Base-by-base conservation (phyloP, 495 filamentous ascomycete genomes). In the Neohortaea acidophila region DNA sequence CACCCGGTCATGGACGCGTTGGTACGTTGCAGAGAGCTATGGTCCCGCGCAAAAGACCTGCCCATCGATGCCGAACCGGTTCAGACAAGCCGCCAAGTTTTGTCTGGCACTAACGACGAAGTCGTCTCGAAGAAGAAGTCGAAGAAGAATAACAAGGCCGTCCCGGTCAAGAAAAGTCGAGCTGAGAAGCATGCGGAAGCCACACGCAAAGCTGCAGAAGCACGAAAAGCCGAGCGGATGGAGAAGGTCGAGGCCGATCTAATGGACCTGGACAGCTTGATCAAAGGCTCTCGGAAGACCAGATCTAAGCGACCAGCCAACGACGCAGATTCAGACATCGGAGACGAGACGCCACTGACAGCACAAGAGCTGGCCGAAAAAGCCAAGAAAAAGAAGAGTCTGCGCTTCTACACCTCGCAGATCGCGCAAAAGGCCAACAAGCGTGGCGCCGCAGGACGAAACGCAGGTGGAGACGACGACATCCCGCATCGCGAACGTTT, bases 321-420 rank as follows among this genome's bases (percentile, higher is more conserved):
- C 18, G 64, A 71, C 38, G 59, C 65, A 6, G 64, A 72, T 36
- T 77, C 72, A 15, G 79, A 84, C 54, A 72, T 82, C 30, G 77
- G 75, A 40, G 79, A 83, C 35, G 74, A 77, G 49, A 64, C 65
- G 23, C 56, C 62, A 18, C 64, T 82, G 31, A 72, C 70, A 14
- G 58, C 68, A 1, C 58, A 65, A 20, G 78, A 82, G 41, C 77
- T 79, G 0, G 79, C 77, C 35, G 81, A 89, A 43, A 97, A 96
- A 60, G 80, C 75, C 2, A 65, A 68, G 33, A 77, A 79, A 50
- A 92, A 85, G 66, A 89, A 86, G 60, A 81, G 68, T 44, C 73
- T 97, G 26, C 77, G 82, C 38, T 97, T 97, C 62, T 94, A 97
- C 68, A 94, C 91, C 18, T 89, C 84, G 4, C 89, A 96, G 53